A percentile compares a stretch with the other conserved stretches of the same genome.
phyloP scores from a whole-genome alignment of 371 early-diverging fungal genomes.

The Apophysomyces trapeziformis region DNA sequence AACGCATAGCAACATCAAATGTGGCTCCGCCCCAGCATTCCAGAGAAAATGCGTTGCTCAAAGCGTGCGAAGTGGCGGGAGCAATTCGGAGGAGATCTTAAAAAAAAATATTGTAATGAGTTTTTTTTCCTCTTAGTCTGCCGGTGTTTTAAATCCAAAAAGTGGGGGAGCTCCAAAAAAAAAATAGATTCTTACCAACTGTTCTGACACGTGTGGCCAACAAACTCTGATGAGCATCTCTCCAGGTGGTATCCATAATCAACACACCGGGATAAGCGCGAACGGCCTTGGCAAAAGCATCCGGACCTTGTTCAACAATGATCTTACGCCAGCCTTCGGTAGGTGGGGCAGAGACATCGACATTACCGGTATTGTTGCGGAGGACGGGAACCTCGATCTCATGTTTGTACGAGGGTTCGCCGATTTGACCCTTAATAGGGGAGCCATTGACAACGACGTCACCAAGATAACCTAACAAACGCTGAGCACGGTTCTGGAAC shows the following conservation, averaged over 20 bases:
- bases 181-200: conserved; percentile 51
- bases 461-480: conserved; percentile 86
- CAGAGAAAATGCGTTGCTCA: conserved; percentile 85
- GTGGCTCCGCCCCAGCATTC: conserved; percentile 97
- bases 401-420: conserved; percentile 62
- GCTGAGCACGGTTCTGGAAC: conserved; percentile 86
- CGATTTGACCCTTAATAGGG: conserved; percentile 87
- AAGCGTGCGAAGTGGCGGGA: conserved; percentile 83
- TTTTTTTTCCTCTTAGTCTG: neutral
- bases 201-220: conserved; percentile 95
- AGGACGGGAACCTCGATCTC: conserved; percentile 67
- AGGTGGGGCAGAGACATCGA: conserved; percentile 63
- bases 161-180: conserved; percentile 13
- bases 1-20: conserved; percentile 95
- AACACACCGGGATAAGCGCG: conserved; percentile 85
- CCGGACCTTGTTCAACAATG: conserved; percentile 81
- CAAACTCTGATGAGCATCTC: conserved; percentile 95
- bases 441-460: conserved; percentile 93
- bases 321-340: conserved; percentile 89
- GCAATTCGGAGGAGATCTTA: conserved; percentile 79
- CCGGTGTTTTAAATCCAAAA: neutral
- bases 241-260: conserved; percentile 94
- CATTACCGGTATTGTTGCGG: conserved; percentile 40
- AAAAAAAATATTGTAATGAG: neutral
- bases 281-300: conserved; percentile 90